Percentiles rank a stretch among this genome's conserved stretches.
Evolutionary conservation across 2,329 filamentous ascomycete species (phyloP).

Genomic region (Xylariaceae sp.): DNA sequence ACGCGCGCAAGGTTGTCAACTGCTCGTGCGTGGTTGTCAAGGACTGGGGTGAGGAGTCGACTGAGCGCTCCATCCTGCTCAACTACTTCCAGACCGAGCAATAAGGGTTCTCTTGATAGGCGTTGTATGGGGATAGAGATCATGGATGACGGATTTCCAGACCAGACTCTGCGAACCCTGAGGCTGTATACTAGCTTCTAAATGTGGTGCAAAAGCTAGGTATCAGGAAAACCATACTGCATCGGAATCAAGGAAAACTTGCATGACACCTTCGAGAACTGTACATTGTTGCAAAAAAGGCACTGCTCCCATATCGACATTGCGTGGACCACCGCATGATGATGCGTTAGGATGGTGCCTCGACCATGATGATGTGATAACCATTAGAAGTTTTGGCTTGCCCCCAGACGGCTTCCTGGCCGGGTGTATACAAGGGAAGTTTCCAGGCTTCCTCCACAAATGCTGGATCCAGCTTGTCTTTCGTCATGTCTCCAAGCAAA

Average conservation of each 20-base stretch:
- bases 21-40: conserved; percentile 99
- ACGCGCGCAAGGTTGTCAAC: conserved; percentile 99
- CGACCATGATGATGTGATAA: conserved; percentile 78
- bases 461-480: conserved; percentile 60
- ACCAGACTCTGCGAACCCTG: conserved; percentile 21
- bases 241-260: conserved; percentile 37
- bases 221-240: conserved; percentile 19
- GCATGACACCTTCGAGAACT: conserved; percentile 16
- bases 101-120: conserved; percentile 40
- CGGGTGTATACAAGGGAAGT: conserved; percentile 38
- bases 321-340: too few relatives aligned
- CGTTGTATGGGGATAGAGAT: conserved; percentile 28
- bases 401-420: conserved; percentile 56
- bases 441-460: conserved; percentile 72
- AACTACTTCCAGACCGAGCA: conserved; percentile 99
- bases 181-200: conserved; percentile 38
- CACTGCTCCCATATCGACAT: too few relatives aligned
- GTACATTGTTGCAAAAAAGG: too few relatives aligned
- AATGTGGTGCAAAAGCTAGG: conserved; percentile 38
- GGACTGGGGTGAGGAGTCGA: conserved; percentile 99
- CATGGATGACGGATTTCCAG: conserved; percentile 18
- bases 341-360: conserved; percentile 55
- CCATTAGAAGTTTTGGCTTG: conserved; percentile 73
- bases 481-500: conserved; percentile 67
- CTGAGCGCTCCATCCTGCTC: conserved; percentile 97